Conservation (phyloP, 768 basidiomycete genomes). For the Tylopilus cervinicoccineus region DNA sequence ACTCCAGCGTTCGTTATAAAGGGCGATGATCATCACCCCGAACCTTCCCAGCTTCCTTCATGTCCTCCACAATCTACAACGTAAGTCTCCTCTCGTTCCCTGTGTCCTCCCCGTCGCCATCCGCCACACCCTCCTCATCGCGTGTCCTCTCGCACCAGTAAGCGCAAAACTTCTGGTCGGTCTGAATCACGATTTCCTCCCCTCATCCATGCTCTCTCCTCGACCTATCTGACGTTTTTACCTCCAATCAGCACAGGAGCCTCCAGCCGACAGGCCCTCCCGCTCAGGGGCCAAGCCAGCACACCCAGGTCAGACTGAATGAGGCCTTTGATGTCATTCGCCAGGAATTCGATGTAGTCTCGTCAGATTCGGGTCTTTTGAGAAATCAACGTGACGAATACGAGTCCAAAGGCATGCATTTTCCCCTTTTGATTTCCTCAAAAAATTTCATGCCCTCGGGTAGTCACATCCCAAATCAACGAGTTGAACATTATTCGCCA, state of each 20-base stretch:
- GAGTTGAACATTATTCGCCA: conserved; percentile 89
- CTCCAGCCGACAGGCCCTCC: conserved; percentile 51
- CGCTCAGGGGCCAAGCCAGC: conserved; percentile 39
- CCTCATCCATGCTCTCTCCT: neutral
- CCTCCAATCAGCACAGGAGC: conserved; percentile 42
- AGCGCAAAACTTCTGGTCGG: conserved; percentile 25
- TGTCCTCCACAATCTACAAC: conserved; percentile 39
- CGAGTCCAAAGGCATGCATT: conserved; percentile 69
- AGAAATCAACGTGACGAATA: conserved; percentile 84
- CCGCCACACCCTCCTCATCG: neutral
- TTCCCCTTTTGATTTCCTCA: neutral
- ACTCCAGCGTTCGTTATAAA: conserved; percentile 30
- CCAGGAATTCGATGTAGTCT: conserved; percentile 78
- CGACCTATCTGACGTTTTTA: conserved; percentile 16
- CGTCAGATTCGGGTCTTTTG: conserved; percentile 58
- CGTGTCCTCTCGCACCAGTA: conserved; percentile 1
- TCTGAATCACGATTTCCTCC: conserved; percentile 3
- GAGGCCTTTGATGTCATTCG: conserved; percentile 80
- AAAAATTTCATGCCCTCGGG: conserved; percentile 6
- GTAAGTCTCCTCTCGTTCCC: conserved; percentile 26
- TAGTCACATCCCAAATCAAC: conserved; percentile 80
- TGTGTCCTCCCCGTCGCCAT: neutral
- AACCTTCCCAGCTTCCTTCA: conserved; percentile 35
- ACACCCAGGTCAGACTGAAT: conserved; percentile 48
- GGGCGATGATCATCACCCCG: conserved; percentile 39